Evolutionary conservation across 495 filamentous ascomycete genomes (phyloP), one percentile per base, ranked within the genome.

Genomic region (Bacidia rubella): DNA sequence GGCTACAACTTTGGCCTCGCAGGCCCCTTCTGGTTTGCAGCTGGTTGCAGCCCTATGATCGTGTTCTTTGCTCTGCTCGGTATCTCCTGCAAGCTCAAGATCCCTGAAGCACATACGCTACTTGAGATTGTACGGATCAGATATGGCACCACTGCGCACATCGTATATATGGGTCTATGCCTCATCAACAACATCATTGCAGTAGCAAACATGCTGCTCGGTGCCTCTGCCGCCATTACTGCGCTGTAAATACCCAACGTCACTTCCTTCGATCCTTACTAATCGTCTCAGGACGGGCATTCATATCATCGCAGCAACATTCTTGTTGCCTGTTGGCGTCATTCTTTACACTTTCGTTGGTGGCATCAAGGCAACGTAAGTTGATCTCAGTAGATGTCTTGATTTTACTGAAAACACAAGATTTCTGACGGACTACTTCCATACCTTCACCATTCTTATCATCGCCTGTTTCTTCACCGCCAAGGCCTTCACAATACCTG

Each of bases 381-480:
- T 49, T 12, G 9, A 25, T 5, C 7, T 5, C 17, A 3, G n/a
- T 21, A 4, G 20, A 1, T 47, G 2, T 9, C 25, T 11, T 35
- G 15, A 35, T 35, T 7, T 35, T 15, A 15, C 29, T 35, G 7
- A 35, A 2, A 35, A 38, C 2, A 27, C 25, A 44, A 17, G 11
- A 17, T 39, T 41, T n/a, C 7, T 42, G 50, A 49, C 63, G 1
- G 71, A 73, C 45, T 74, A 72, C 48, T 66, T 63, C 0, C 70
- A 74, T 49, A 74, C 70, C 0, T 61, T 74, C 19, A 70, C 72
- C 38, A 51, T 73, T 2, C 52, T 57, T 45, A 48, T 55, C 2
- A 66, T 68, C 25, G 74, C 75, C 45, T 61, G 75, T 47, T 62
- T 70, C 42, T 80, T 78, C 57, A 66, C 66, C 21, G 75, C 77